Conservation (phyloP, 2,329 filamentous ascomycete species). For the Colletotrichum falcatum region DNA sequence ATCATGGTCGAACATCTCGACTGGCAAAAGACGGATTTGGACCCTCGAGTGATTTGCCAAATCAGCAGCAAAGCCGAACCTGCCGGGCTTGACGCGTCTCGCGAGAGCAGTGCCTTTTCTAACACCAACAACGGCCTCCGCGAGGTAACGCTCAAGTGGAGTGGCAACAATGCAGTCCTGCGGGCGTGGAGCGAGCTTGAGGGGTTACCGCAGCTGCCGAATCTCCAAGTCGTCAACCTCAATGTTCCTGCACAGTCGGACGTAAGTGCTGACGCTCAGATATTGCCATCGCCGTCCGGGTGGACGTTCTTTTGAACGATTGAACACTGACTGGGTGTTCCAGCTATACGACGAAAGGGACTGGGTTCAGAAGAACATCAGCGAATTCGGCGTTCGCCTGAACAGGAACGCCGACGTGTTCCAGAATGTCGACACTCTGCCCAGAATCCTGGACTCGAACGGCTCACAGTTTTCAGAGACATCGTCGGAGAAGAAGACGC, state of each 20-base stretch:
- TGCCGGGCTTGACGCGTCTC: not conserved
- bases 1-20: constrained; percentile 48
- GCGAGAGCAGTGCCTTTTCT: too few species aligned
- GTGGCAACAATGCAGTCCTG: constrained; percentile 50
- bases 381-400: not conserved
- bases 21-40: constrained; percentile 48
- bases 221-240: constrained; percentile 45
- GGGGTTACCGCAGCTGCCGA: constrained; percentile 44
- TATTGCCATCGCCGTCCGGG: too few species aligned
- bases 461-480: not conserved
- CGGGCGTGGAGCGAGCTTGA: constrained; percentile 47
- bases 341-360: not conserved
- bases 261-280: not conserved
- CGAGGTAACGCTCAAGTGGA: constrained; percentile 48
- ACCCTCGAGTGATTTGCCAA: constrained; percentile 30
- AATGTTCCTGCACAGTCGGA: constrained; percentile 34
- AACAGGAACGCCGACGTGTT: not conserved
- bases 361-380: not conserved
- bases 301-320: not conserved
- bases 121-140: not conserved
- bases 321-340: not conserved
- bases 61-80: constrained; percentile 22
- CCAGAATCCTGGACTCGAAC: not conserved
- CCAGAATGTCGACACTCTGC: not conserved
- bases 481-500: not conserved